Percentiles rank a stretch among this genome's conserved stretches.
phyloP scores from a whole-genome alignment of 176 grass and related monocot species.

The Juncus effusus region DNA sequence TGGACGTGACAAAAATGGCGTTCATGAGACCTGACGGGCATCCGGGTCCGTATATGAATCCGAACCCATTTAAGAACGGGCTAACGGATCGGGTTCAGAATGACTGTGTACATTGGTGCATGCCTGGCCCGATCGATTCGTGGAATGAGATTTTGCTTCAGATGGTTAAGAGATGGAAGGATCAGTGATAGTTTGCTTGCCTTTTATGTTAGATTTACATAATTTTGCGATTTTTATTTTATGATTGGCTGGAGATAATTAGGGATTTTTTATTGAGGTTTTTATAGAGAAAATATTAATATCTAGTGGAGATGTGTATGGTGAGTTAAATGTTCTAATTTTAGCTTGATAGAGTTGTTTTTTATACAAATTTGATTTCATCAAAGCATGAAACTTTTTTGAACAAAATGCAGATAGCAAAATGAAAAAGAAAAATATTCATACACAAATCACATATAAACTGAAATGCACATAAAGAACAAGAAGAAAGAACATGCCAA shows the following conservation, averaged over 20 bases:
- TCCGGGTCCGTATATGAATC: conserved; percentile 57
- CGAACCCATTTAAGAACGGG: conserved; percentile 47
- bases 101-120: conserved; percentile 90
- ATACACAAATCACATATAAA: background rate
- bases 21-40: conserved; percentile 60
- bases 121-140: conserved; percentile 68
- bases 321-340: background rate
- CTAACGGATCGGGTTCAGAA: conserved; percentile 50
- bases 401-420: background rate
- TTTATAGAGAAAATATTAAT: no score
- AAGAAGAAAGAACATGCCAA: conserved; percentile 6
- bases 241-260: no score
- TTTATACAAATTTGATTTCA: background rate
- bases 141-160: conserved; percentile 90
- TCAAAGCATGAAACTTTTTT: background rate
- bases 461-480: background rate
- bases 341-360: background rate
- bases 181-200: background rate
- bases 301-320: no score
- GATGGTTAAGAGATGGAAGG: conserved; percentile 51
- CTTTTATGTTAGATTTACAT: no score
- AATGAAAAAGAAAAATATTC: background rate
- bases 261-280: no score
- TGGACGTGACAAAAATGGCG: conserved; percentile 59
- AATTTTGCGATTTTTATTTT: no score